These are phyloP conservation scores for Penicillium cataractarum DNA, from an alignment of 495 filamentous ascomycete genomes.

Conservation along the genomic window DNA sequence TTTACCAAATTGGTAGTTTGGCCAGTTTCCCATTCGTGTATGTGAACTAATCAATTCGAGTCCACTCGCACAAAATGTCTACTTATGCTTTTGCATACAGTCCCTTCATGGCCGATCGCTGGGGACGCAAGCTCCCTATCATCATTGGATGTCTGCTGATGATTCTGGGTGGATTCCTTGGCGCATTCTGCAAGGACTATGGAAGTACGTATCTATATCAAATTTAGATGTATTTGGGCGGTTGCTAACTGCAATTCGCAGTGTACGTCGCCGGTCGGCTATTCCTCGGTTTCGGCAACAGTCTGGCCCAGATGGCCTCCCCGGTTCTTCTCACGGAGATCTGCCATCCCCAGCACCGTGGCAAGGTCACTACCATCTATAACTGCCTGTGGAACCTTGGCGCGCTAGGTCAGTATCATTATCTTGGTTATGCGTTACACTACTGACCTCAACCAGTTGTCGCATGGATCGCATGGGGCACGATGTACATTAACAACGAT, in stretches of 20 bases:
- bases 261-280: constrained; percentile 35
- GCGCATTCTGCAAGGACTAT: constrained; percentile 49
- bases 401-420: constrained; percentile 36
- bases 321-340: constrained; percentile 66
- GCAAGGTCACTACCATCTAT: constrained; percentile 63
- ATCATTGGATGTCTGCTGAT: constrained; percentile 62
- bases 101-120: constrained; percentile 60
- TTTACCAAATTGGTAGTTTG: constrained; percentile 68
- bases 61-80: not conserved
- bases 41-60: constrained; percentile 18
- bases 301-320: constrained; percentile 61
- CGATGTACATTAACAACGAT: constrained; percentile 37
- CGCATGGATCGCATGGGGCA: constrained; percentile 23
- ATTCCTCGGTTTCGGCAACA: constrained; percentile 64
- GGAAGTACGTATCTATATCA: constrained; percentile 24
- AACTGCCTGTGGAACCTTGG: constrained; percentile 68
- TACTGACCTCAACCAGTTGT: constrained; percentile 17
- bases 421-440: not conserved
- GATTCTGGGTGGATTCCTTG: constrained; percentile 62
- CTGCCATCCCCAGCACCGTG: constrained; percentile 65
- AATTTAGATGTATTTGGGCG: too few species aligned
- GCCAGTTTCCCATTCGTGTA: constrained; percentile 64
- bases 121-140: constrained; percentile 62
- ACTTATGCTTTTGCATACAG: not conserved
- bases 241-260: not conserved